phyloP scores from a whole-genome alignment of 2,329 filamentous ascomycete species.

The Curvularia eragrostidis region DNA sequence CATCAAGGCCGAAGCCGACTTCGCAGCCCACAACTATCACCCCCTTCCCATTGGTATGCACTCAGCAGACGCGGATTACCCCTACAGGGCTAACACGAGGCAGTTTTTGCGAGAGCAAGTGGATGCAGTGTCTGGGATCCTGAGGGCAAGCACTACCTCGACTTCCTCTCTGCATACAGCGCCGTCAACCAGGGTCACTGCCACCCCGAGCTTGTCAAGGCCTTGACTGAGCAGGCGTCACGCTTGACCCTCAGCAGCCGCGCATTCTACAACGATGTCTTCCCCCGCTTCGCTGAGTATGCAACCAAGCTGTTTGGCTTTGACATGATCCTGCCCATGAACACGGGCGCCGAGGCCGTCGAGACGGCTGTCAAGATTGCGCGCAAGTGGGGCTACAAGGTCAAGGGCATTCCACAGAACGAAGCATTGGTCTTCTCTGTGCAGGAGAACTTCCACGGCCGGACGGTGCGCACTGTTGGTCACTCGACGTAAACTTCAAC shows the following conservation, averaged over 20 bases:
- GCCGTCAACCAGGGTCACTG: slow-evolving; percentile 98
- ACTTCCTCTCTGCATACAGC: slow-evolving; percentile 97
- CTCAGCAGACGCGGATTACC: neutral
- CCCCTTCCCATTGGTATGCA: slow-evolving; percentile 77
- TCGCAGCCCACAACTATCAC: slow-evolving; percentile 98
- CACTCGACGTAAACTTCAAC: slow-evolving; percentile 1
- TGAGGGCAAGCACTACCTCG: slow-evolving; percentile 88
- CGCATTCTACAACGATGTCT: slow-evolving; percentile 98
- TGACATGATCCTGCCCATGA: slow-evolving; percentile 98
- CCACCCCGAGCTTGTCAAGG: slow-evolving; percentile 93
- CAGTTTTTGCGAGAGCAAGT: slow-evolving; percentile 75
- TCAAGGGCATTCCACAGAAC: slow-evolving; percentile 84
- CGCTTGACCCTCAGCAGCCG: slow-evolving; percentile 90
- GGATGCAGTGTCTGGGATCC: slow-evolving; percentile 96
- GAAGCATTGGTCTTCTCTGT: slow-evolving; percentile 86
- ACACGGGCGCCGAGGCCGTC: slow-evolving; percentile 94
- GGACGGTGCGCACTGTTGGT: slow-evolving; percentile 70
- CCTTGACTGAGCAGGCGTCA: slow-evolving; percentile 85
- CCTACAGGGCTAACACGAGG: slow-evolving; percentile 16
- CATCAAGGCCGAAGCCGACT: slow-evolving; percentile 80
- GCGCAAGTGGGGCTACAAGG: slow-evolving; percentile 97
- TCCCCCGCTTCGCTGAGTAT: slow-evolving; percentile 93
- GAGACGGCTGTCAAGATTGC: slow-evolving; percentile 97
- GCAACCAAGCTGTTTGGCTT: slow-evolving; percentile 88
- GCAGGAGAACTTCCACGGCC: slow-evolving; percentile 93